Evolutionary conservation across 345 rosid genomes (phyloP), one percentile per base, ranked within the genome.

Genomic region (Eutrema japonicum): DNA sequence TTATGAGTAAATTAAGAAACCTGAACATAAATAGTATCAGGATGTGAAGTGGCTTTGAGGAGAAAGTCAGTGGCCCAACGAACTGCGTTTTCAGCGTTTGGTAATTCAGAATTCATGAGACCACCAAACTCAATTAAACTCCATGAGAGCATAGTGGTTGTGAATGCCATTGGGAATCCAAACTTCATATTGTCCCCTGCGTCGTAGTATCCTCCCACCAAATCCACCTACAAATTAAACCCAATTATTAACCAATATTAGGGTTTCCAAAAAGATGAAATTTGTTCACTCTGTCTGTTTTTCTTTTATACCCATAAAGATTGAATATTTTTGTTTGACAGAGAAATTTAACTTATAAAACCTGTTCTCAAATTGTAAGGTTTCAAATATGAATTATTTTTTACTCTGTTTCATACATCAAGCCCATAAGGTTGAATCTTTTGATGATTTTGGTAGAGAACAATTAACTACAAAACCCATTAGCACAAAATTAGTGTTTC

Each of bases 121-220:
- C 45, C 58, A 57, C 89, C 84, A 37, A 88, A 94, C 59, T 92
- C 97, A 7, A 82, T 56, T 3, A 84, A 73, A 26, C 96, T 83
- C 96, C 97, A 94, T 10, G 97, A 82, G 64, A 94, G 72, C 89
- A 86, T 79, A 29, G 97, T 91, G 8, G 83, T 82, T 4, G 97
- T 80, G 78, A 86, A 94, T 41, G 98, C 95, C 97, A 94, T 94
- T 1, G 96, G 97, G 43, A 94, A 85, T 11, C 86, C 91, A 79
- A 91, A 94, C 62, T 94, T 94, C 36, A 94, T 74, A 37, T 94
- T 94, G 80, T 94, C 98, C 0, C 97, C 97, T 1, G 98, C 97
- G 12, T 92, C 99, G 27, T 92, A 89, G 80, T 92, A 94, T 38
- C 99, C 99, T 14, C 99, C 99, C 0, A 78, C 87, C 68, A 91